Conservation (phyloP, 2,329 filamentous ascomycete genomes). For the Zymoseptoria crescenta region DNA sequence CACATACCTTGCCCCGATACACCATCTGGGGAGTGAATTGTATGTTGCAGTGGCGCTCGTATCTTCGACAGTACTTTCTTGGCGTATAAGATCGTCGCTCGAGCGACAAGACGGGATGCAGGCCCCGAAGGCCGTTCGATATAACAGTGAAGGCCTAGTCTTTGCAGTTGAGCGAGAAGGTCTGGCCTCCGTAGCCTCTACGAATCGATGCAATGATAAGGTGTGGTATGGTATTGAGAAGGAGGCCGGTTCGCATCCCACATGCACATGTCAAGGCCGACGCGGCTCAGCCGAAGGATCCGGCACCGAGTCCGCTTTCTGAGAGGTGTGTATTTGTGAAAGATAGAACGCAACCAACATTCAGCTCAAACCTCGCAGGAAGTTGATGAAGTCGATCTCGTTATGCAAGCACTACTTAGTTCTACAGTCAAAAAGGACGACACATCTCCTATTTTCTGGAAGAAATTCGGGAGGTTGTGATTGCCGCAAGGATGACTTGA, state of each 20-base stretch:
- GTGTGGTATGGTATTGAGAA: neutral
- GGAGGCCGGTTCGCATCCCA: neutral
- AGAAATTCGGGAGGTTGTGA: neutral
- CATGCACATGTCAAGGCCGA: neutral
- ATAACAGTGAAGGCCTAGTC: neutral
- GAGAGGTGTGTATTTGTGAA: neutral
- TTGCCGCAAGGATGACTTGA: neutral
- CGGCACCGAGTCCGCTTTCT: neutral
- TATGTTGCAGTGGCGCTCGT: neutral
- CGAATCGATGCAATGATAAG: neutral
- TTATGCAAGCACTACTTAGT: too few species aligned
- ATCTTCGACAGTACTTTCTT: neutral
- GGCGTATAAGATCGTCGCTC: neutral
- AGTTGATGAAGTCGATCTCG: neutral
- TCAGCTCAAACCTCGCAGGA: neutral
- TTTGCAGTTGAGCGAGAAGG: too few species aligned
- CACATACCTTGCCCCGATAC: slow-evolving; percentile 23
- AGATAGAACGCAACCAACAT: neutral
- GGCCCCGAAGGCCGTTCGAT: neutral
- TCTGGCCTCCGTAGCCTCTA: neutral
- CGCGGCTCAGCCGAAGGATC: neutral
- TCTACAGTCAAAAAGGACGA: neutral
- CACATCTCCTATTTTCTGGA: neutral
- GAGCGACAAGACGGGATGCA: neutral
- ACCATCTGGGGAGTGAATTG: slow-evolving; percentile 17